Evolutionary conservation across 352 stramenopile species (phyloP).

Genomic region (Pythium aquatile): DNA sequence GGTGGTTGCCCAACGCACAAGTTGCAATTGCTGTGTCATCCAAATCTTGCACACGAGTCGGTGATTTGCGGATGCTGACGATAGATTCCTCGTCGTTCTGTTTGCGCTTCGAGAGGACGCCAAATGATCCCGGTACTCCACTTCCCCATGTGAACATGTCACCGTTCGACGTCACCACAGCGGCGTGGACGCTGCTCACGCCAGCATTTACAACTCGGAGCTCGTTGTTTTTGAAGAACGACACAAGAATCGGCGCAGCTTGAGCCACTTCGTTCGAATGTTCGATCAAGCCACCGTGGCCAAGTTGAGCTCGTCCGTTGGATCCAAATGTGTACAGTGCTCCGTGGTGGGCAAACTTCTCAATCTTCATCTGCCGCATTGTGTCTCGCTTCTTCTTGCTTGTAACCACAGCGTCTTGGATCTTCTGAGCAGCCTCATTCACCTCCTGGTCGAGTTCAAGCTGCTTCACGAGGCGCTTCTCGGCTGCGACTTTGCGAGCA

Average conservation of each 20-base stretch:
- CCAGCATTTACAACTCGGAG: slow-evolving; percentile 46
- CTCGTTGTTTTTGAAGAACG: slow-evolving; percentile 77
- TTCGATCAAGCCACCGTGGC: slow-evolving; percentile 42
- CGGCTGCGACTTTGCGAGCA: slow-evolving; percentile 40
- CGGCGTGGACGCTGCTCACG: slow-evolving; percentile 56
- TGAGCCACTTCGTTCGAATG: slow-evolving; percentile 29
- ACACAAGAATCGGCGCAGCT: slow-evolving; percentile 39
- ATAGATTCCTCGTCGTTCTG: slow-evolving; percentile 7
- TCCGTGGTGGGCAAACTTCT: slow-evolving; percentile 65
- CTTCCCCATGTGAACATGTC: slow-evolving; percentile 73
- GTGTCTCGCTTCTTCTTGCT: slow-evolving; percentile 64
- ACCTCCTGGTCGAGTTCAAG: slow-evolving; percentile 58
- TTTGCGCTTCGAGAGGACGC: slow-evolving; percentile 29
- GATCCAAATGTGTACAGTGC: slow-evolving; percentile 72
- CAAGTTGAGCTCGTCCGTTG: slow-evolving; percentile 54
- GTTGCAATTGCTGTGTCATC: slow-evolving; percentile 49
- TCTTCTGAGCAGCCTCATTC: slow-evolving; percentile 51
- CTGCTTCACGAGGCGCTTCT: slow-evolving; percentile 52
- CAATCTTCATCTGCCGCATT: slow-evolving; percentile 66
- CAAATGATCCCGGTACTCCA: slow-evolving; percentile 62
- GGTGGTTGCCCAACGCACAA: slow-evolving; percentile 54
- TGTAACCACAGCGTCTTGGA: slow-evolving; percentile 62
- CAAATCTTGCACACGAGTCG: slow-evolving; percentile 64
- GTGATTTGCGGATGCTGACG: slow-evolving; percentile 29
- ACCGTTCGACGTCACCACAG: slow-evolving; percentile 59